phyloP scores from a whole-genome alignment of 148 eudicot species.

The Rhododendron henanense region DNA sequence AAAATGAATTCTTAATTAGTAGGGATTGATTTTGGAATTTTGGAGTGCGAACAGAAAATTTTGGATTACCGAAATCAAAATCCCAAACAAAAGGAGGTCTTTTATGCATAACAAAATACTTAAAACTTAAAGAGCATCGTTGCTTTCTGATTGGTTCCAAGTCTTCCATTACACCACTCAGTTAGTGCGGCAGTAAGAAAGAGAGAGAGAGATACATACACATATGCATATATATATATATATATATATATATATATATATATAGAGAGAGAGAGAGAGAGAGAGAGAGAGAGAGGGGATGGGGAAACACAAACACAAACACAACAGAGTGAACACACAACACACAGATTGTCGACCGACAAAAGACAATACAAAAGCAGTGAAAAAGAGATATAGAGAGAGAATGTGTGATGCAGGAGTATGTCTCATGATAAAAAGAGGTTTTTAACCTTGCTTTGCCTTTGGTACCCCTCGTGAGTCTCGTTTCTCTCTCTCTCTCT shows the following conservation, averaged over 20 bases:
- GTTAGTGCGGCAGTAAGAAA: neutral
- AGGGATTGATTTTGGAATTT: too few species aligned
- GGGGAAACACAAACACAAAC: constrained; percentile 41
- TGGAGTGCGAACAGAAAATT: too few species aligned
- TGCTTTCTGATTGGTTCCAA: neutral
- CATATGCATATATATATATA: too few species aligned
- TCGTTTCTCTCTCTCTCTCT: constrained; percentile 19
- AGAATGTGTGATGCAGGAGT: neutral
- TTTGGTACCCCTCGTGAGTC: constrained; percentile 25
- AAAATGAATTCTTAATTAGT: too few species aligned
- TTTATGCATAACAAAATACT: too few species aligned
- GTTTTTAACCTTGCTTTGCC: constrained; percentile 12
- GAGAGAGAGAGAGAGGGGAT: neutral
- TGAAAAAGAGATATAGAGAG: constrained; percentile 2
- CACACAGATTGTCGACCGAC: constrained; percentile 57
- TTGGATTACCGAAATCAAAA: too few species aligned
- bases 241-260: too few species aligned
- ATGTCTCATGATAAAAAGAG: constrained; percentile 18
- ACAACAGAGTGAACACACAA: constrained; percentile 35
- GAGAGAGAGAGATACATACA: neutral
- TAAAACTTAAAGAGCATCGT: neutral
- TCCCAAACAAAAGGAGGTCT: too few species aligned
- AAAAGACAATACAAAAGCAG: constrained; percentile 28
- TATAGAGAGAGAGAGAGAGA: neutral
- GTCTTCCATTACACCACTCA: neutral